Percentiles rank a stretch among this genome's conserved stretches.
phyloP scores from a whole-genome alignment of 352 stramenopile genomes.

The Globisporangium nagaii region DNA sequence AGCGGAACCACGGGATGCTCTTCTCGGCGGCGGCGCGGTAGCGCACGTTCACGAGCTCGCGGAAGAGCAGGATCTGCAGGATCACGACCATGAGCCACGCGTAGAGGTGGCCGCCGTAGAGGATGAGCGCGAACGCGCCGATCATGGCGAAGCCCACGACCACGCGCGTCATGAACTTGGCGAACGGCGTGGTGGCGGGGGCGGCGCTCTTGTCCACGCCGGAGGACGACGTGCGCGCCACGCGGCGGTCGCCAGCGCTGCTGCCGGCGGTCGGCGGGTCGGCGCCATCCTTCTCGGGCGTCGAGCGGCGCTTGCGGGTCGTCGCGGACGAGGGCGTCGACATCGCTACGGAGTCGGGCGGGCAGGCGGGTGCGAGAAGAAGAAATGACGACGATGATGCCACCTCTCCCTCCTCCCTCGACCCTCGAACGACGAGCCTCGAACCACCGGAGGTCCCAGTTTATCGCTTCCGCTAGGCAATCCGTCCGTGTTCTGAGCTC shows the following conservation, averaged over 20 bases:
- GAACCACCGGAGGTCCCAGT: too few relatives aligned
- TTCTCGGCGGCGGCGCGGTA: slow-evolving; percentile 93
- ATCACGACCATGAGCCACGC: slow-evolving; percentile 81
- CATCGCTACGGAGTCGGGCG: slow-evolving; percentile 1
- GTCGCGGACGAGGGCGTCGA: slow-evolving; percentile 10
- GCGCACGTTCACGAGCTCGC: slow-evolving; percentile 97
- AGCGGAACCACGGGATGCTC: slow-evolving; percentile 97
- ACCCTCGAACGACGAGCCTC: too few relatives aligned
- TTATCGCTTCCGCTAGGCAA: too few relatives aligned
- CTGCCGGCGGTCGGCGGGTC: neutral
- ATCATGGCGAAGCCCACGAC: slow-evolving; percentile 78
- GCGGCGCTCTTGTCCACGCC: slow-evolving; percentile 20
- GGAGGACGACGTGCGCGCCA: slow-evolving; percentile 7
- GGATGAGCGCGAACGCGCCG: slow-evolving; percentile 55
- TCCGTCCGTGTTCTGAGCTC: too few relatives aligned
- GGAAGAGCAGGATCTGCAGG: slow-evolving; percentile 90
- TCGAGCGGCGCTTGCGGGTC: slow-evolving; percentile 39
- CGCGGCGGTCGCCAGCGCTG: slow-evolving; percentile 5
- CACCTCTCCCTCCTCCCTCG: neutral
- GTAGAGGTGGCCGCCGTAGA: slow-evolving; percentile 82
- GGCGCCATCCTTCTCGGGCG: slow-evolving; percentile 14
- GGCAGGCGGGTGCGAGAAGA: neutral
- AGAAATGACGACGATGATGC: neutral
- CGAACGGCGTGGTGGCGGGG: slow-evolving; percentile 20
- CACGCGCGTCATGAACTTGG: slow-evolving; percentile 71